Base-by-base conservation (phyloP, 495 filamentous ascomycete genomes). In the Talaromyces thailandensis region DNA sequence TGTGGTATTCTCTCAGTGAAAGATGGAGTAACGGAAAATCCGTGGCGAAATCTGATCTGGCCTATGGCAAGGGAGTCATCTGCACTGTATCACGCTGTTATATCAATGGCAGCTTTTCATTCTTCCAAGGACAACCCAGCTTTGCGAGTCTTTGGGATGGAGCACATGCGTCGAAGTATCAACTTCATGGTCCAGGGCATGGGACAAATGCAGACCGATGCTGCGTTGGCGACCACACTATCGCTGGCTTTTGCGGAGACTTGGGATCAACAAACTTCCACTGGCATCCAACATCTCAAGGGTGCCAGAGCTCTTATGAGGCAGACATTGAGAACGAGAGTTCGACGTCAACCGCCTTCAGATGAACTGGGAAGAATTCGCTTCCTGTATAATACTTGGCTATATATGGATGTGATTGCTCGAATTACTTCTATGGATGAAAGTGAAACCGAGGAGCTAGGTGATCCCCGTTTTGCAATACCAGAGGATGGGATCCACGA, bases 381-480 rank as follows among this genome's bases (percentile, higher is more conserved):
- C 43, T 92, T 92, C 66, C 73, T 93, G 43, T 88, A 87, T 69
- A 92, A 90, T 69, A 86, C 88, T 8, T 92, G 85, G 85, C 79
- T 91, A 18, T 93, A 92, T 66, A 89, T 91, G 85, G 88, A 93
- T 72, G 89, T 92, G 37, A 86, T 93, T 63, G 86, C 89, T 23
- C 84, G 88, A 11, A 72, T 93, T 32, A 92, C 89, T 0, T 87
- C 87, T 14, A 73, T 86, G 23, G 84, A 84, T 60, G 81, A 83
- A 4, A 82, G 85, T 21, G 82, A 84, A 1, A 72, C 75, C 14
- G 79, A 78, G 60, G 76, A 82, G 60, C 75, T 86, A 58, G 83
- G 88, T 51, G 66, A 63, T 59, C 81, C 64, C 52, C 58, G 71
- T 58, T 65, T 75, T 67, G 58, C 73, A 45, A 64, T 73, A 18